A percentile compares a stretch with the other conserved stretches of the same genome.
Evolutionary conservation across 164 flowering plant genomes (phyloP).

Genomic region (Stephania cephalantha): DNA sequence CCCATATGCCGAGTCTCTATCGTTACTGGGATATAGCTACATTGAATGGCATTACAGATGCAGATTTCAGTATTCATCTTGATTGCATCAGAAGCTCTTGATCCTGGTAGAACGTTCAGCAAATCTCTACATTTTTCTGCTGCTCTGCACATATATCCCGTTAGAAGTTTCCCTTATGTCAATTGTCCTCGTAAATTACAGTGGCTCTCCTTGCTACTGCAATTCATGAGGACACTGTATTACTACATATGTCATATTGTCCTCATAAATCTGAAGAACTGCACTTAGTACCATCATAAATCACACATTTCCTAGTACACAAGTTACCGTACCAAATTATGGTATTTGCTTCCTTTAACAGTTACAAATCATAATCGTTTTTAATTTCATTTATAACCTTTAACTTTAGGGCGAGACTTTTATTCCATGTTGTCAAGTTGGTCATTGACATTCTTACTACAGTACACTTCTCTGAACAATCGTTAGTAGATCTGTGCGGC

Average conservation of each 20-base stretch:
- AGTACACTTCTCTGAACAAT: too few species aligned
- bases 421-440: too few species aligned
- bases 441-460: too few species aligned
- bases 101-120: not conserved
- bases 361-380: too few species aligned
- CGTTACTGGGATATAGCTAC: slow-evolving; percentile 47
- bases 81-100: not conserved
- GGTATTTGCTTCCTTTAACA: too few species aligned
- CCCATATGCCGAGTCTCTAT: slow-evolving; percentile 48
- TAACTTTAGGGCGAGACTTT: too few species aligned
- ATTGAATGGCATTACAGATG: slow-evolving; percentile 14
- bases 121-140: slow-evolving; percentile 11
- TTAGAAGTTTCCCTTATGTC: slow-evolving; percentile 3
- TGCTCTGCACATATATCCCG: slow-evolving; percentile 6
- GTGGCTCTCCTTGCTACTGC: slow-evolving; percentile 15
- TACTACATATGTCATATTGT: slow-evolving; percentile 48
- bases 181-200: not conserved
- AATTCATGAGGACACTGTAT: slow-evolving; percentile 28
- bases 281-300: slow-evolving; percentile 5
- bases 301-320: not conserved
- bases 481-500: too few species aligned
- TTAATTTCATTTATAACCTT: too few species aligned
- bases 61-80: not conserved
- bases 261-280: slow-evolving; percentile 11
- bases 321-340: too few species aligned